Evolutionary conservation across 805 yeast genomes (phyloP).

Genomic region (Teunomyces lycoperdinae): DNA sequence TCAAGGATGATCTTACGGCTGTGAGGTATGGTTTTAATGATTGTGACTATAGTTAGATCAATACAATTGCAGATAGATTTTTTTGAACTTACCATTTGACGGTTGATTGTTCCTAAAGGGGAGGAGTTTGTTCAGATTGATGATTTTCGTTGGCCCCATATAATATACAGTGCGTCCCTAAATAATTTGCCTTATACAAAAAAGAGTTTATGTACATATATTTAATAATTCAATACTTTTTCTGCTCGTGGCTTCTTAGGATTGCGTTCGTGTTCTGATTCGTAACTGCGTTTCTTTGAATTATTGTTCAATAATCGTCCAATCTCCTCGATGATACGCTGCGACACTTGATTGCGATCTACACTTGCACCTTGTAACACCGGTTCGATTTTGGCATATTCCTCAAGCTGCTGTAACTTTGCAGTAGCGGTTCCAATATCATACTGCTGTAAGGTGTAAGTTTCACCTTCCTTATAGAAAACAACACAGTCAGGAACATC

Average conservation of each 20-base stretch:
- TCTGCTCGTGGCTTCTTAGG: constrained; percentile 6
- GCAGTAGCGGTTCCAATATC: background rate
- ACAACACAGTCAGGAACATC: background rate
- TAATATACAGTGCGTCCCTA: background rate
- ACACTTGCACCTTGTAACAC: background rate
- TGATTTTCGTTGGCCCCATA: background rate
- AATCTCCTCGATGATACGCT: background rate
- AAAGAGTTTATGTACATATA: background rate
- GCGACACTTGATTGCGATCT: background rate
- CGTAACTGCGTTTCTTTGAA: constrained; percentile 6
- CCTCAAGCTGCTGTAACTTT: background rate
- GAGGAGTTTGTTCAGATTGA: background rate
- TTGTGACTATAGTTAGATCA: constrained; percentile 66
- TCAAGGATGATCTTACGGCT: constrained; percentile 89
- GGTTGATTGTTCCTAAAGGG: background rate
- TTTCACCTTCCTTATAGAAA: background rate
- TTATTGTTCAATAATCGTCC: background rate
- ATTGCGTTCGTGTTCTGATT: constrained; percentile 2
- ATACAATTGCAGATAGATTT: background rate
- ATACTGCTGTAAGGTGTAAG: background rate
- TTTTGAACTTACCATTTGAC: background rate
- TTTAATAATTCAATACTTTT: constrained; percentile 6
- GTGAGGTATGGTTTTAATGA: constrained; percentile 91
- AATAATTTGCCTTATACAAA: background rate
- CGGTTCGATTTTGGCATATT: background rate